A percentile compares a stretch with the other conserved stretches of the same genome.
Conservation (phyloP, 2,329 filamentous ascomycete species). For the Lasiodiplodia gonubiensis region DNA sequence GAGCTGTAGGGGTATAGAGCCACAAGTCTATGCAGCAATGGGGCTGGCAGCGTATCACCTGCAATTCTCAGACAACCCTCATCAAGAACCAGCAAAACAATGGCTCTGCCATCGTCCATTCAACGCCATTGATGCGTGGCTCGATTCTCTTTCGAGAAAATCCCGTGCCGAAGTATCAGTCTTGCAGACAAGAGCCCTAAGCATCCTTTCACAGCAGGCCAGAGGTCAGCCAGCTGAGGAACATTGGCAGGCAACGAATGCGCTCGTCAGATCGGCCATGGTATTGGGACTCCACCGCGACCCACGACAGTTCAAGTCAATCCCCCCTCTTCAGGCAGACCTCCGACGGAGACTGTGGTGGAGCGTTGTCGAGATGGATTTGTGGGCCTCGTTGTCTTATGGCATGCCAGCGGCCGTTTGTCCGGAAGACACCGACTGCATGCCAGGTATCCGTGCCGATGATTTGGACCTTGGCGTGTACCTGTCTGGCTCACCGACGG, state of each 20-base stretch:
- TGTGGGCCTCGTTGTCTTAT: conserved; percentile 37
- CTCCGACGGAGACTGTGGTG: conserved; percentile 54
- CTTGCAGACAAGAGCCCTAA: neutral
- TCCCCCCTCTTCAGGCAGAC: conserved; percentile 45
- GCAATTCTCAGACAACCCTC: conserved; percentile 23
- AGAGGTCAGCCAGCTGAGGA: neutral
- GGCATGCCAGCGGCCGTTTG: conserved; percentile 38
- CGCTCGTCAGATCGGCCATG: conserved; percentile 11
- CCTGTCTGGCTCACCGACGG: neutral
- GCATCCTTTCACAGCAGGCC: neutral
- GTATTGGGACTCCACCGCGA: conserved; percentile 1
- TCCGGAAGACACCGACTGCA: conserved; percentile 41
- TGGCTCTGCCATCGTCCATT: conserved; percentile 27
- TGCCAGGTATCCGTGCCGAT: neutral
- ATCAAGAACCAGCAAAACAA: neutral
- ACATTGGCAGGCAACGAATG: neutral
- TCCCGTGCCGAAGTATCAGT: neutral
- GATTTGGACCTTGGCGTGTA: neutral
- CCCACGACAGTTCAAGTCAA: conserved; percentile 42
- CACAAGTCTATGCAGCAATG: conserved; percentile 32
- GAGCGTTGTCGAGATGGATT: conserved; percentile 50
- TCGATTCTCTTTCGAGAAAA: neutral
- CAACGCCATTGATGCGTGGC: conserved; percentile 27
- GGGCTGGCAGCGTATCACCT: conserved; percentile 35
- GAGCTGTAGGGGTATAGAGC: neutral